Percentiles rank a stretch among this genome's conserved stretches.
Conservation (phyloP, 352 stramenopile genomes). For the Globisporangium nagaii region DNA sequence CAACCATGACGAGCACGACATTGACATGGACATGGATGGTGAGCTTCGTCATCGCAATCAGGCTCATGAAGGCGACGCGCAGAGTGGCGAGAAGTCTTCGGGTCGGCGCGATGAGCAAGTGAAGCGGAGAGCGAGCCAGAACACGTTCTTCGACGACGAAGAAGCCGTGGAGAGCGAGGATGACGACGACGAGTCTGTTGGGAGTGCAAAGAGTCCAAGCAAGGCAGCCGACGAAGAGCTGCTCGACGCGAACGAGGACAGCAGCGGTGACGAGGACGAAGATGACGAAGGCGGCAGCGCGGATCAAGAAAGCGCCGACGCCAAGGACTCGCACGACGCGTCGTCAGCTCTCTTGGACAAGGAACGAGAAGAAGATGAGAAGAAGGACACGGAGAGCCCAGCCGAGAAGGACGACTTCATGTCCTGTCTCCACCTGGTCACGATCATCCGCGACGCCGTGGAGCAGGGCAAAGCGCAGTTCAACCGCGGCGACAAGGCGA, state of each 20-base stretch:
- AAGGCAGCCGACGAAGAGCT: constrained; percentile 3
- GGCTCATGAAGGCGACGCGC: constrained; percentile 7
- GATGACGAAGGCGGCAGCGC: constrained; percentile 11
- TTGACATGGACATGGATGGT: background rate
- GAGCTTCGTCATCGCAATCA: background rate
- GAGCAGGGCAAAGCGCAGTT: constrained; percentile 62
- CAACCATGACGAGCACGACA: constrained; percentile 5
- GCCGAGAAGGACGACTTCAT: constrained; percentile 41
- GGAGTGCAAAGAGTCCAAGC: background rate
- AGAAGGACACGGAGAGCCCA: constrained; percentile 15
- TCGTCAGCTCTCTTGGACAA: too few species aligned
- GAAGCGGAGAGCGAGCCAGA: background rate
- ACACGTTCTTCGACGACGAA: constrained; percentile 13
- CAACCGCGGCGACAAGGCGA: constrained; percentile 69
- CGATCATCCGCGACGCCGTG: constrained; percentile 41
- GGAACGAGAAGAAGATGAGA: background rate
- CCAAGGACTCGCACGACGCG: constrained; percentile 2
- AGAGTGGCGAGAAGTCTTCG: constrained; percentile 2
- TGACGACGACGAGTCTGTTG: constrained; percentile 17
- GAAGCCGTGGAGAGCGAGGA: constrained; percentile 13
- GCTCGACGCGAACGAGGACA: background rate
- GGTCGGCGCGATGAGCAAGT: background rate
- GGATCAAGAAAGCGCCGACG: constrained; percentile 2
- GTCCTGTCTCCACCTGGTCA: constrained; percentile 28
- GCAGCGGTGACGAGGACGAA: background rate